Evolutionary conservation across 1,284 basidiomycete species (phyloP).

Genomic region (Leccinum proliferum): DNA sequence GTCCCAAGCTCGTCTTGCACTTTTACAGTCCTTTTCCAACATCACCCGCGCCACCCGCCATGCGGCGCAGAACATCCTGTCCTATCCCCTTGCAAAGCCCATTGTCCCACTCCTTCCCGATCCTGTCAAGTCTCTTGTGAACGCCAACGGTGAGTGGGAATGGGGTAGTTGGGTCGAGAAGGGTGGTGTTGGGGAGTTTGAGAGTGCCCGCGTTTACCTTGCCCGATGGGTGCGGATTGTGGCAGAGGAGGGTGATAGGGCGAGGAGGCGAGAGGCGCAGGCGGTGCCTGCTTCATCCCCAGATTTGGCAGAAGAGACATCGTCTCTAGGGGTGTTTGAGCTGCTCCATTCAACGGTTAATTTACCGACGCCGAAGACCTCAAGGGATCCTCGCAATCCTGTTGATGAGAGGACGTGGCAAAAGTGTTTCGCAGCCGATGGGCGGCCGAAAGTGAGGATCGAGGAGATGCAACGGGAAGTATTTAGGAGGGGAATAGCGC

Average conservation of each 20-base stretch:
- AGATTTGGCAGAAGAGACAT: constrained; percentile 58
- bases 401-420: constrained; percentile 66
- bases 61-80: constrained; percentile 87
- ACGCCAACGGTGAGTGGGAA: constrained; percentile 77
- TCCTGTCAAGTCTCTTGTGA: constrained; percentile 83
- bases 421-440: constrained; percentile 69
- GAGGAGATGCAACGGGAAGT: constrained; percentile 72
- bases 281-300: constrained; percentile 44
- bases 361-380: constrained; percentile 69
- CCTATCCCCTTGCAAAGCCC: constrained; percentile 90
- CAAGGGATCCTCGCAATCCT: constrained; percentile 67
- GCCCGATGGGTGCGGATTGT: constrained; percentile 97
- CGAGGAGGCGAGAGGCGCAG: constrained; percentile 72
- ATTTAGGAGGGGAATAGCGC: constrained; percentile 67
- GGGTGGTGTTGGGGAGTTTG: constrained; percentile 89
- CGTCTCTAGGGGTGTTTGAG: constrained; percentile 85
- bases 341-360: constrained; percentile 74
- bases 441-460: constrained; percentile 56
- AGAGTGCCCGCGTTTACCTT: constrained; percentile 92
- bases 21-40: constrained; percentile 83
- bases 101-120: constrained; percentile 93
- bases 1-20: constrained; percentile 68
- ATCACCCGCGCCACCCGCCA: constrained; percentile 86
- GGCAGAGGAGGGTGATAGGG: constrained; percentile 91
- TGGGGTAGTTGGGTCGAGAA: constrained; percentile 85